Percentiles rank a stretch among this genome's conserved stretches.
These are phyloP conservation scores for Aspergillus sp. DNA, from an alignment of 2,329 filamentous ascomycete genomes.

Conservation along the genomic window DNA sequence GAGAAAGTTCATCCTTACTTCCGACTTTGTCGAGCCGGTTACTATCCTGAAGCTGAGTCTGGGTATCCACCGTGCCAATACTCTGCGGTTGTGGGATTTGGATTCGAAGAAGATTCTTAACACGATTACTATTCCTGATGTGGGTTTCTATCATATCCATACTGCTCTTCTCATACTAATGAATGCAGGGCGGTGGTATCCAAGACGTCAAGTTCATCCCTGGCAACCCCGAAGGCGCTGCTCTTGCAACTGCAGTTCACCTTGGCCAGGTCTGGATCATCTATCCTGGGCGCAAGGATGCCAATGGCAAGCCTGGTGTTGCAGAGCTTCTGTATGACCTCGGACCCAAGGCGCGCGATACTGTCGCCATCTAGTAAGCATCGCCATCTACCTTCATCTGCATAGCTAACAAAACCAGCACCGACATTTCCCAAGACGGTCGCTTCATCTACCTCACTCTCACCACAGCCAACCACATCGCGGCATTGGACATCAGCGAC, in stretches of 20 bases:
- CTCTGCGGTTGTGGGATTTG: conserved; percentile 57
- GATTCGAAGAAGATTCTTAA: conserved; percentile 50
- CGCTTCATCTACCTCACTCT: conserved; percentile 57
- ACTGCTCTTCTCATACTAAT: not conserved
- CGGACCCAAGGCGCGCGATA: conserved; percentile 52
- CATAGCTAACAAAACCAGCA: conserved; percentile 25
- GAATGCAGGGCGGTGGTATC: conserved; percentile 49
- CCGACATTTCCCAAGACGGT: conserved; percentile 56
- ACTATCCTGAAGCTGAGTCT: conserved; percentile 56
- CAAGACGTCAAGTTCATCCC: conserved; percentile 65
- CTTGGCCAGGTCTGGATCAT: conserved; percentile 62
- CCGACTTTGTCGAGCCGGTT: conserved; percentile 60
- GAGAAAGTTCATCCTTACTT: conserved; percentile 55
- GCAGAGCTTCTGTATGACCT: conserved; percentile 57
- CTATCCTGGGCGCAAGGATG: conserved; percentile 55
- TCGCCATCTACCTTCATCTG: not conserved
- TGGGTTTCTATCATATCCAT: conserved; percentile 17
- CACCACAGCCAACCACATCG: conserved; percentile 59
- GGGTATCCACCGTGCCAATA: conserved; percentile 53
- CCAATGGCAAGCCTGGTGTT: conserved; percentile 53
- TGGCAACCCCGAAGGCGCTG: conserved; percentile 53
- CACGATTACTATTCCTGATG: conserved; percentile 57
- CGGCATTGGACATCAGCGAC: conserved; percentile 58
- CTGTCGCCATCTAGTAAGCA: conserved; percentile 52
- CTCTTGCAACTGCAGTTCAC: conserved; percentile 56